These are phyloP conservation scores for Scutellaria baicalensis DNA, from an alignment of 257 asterid genomes.

Conservation along the genomic window DNA sequence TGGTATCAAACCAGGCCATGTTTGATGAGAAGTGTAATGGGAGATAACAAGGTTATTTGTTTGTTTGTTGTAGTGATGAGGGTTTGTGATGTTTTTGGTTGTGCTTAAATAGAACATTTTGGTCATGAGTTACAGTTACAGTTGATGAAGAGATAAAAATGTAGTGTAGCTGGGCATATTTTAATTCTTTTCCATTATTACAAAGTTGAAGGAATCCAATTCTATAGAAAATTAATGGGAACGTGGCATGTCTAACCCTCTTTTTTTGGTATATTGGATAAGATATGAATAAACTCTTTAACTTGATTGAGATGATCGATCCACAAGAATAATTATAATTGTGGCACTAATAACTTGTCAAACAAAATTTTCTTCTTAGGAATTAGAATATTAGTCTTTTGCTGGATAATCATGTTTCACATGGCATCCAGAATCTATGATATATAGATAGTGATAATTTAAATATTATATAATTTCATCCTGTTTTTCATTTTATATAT, in stretches of 20 bases:
- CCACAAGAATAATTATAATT: neutral
- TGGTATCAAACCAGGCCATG: slow-evolving; percentile 9
- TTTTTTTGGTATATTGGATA: neutral
- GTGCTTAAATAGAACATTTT: slow-evolving; percentile 13
- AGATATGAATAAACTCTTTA: slow-evolving; percentile 13
- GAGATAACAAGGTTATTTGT: neutral
- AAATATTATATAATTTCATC: too few species aligned
- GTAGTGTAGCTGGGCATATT: neutral
- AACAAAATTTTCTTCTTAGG: neutral
- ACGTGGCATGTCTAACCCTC: neutral
- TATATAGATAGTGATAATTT: too few species aligned
- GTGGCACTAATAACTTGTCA: neutral
- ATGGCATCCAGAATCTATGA: too few species aligned
- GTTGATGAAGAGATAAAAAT: neutral
- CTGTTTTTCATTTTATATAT: too few species aligned
- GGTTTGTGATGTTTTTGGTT: neutral
- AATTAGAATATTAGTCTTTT: too few species aligned
- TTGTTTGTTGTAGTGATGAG: neutral
- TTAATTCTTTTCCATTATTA: neutral
- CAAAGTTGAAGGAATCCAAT: slow-evolving; percentile 23
- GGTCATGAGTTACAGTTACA: neutral
- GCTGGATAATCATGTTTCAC: too few species aligned
- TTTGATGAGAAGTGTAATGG: neutral
- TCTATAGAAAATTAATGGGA: neutral
- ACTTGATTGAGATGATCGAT: neutral